Conservation (phyloP, 306 rosid genomes). For the Ziziphus jujuba region DNA sequence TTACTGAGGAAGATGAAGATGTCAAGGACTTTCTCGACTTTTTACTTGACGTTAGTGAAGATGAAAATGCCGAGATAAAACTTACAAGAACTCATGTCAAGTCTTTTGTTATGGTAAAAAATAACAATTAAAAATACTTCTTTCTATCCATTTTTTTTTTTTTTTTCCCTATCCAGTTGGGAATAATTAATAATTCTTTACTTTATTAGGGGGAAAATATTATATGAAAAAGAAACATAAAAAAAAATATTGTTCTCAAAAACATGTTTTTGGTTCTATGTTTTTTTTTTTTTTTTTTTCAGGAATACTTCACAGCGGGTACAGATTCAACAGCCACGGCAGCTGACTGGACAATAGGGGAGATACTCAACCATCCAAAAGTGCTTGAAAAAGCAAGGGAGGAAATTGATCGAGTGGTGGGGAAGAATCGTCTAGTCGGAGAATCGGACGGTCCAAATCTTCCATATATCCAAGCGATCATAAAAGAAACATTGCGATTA, state of each 20-base stretch:
- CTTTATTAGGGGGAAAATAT: no score
- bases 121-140: no score
- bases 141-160: no score
- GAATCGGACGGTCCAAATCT: slow-evolving; percentile 46
- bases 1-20: background rate
- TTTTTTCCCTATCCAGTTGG: no score
- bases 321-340: slow-evolving; percentile 24
- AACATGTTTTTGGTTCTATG: no score
- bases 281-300: no score
- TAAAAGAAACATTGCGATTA: slow-evolving; percentile 48
- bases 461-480: slow-evolving; percentile 48
- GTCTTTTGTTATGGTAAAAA: slow-evolving; percentile 41
- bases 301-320: background rate
- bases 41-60: slow-evolving; percentile 37
- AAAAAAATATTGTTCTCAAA: no score
- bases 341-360: slow-evolving; percentile 35
- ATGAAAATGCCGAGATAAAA: slow-evolving; percentile 17
- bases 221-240: no score
- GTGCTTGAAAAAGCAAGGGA: slow-evolving; percentile 33
- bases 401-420: slow-evolving; percentile 36
- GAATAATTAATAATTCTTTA: no score
- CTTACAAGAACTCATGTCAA: slow-evolving; percentile 41
- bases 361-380: slow-evolving; percentile 41
- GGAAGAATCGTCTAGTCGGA: slow-evolving; percentile 30
- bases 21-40: slow-evolving; percentile 45